Percentiles rank a stretch among this genome's conserved stretches.
Evolutionary conservation across 768 basidiomycete species (phyloP).

Genomic region (Naganishia friedmannii): DNA sequence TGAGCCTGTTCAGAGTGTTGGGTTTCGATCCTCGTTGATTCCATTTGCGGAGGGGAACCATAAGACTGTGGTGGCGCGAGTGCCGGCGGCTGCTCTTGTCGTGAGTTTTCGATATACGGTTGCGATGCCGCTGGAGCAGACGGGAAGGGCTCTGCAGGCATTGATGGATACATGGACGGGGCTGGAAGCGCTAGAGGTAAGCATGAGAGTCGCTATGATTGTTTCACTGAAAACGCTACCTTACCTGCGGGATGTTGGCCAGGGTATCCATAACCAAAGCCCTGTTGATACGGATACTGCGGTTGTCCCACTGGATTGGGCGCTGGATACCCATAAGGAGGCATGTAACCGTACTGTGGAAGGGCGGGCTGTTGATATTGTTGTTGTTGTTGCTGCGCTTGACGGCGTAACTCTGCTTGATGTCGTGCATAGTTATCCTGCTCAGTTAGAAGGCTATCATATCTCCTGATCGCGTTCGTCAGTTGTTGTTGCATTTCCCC

Average conservation of each 20-base stretch:
- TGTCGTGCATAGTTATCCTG: conserved; percentile 58
- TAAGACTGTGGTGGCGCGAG: conserved; percentile 25
- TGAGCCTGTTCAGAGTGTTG: conserved; percentile 20
- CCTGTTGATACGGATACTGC: conserved; percentile 38
- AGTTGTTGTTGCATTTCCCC: conserved; percentile 93
- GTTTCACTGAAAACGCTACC: conserved; percentile 30
- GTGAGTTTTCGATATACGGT: conserved; percentile 39
- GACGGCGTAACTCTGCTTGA: conserved; percentile 35
- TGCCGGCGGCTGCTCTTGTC: conserved; percentile 37
- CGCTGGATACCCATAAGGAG: conserved; percentile 7
- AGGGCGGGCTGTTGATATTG: conserved; percentile 35
- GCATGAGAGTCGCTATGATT: conserved; percentile 26
- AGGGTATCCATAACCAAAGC: conserved; percentile 27
- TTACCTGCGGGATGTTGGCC: conserved; percentile 23
- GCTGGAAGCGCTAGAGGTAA: conserved; percentile 11
- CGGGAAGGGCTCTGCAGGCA: conserved; percentile 35
- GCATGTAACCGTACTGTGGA: conserved; percentile 25
- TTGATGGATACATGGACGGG: conserved; percentile 40
- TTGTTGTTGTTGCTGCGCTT: conserved; percentile 36
- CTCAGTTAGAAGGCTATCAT: conserved; percentile 80
- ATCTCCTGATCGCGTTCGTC: conserved; percentile 84
- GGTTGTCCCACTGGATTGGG: conserved; percentile 32
- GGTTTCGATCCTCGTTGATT: conserved; percentile 1
- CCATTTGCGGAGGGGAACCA: conserved; percentile 16
- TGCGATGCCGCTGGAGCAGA: conserved; percentile 28